A percentile compares a stretch with the other conserved stretches of the same genome.
These are phyloP conservation scores for Fusarium avenaceum DNA, from an alignment of 2,329 filamentous ascomycete species.

Conservation along the genomic window DNA sequence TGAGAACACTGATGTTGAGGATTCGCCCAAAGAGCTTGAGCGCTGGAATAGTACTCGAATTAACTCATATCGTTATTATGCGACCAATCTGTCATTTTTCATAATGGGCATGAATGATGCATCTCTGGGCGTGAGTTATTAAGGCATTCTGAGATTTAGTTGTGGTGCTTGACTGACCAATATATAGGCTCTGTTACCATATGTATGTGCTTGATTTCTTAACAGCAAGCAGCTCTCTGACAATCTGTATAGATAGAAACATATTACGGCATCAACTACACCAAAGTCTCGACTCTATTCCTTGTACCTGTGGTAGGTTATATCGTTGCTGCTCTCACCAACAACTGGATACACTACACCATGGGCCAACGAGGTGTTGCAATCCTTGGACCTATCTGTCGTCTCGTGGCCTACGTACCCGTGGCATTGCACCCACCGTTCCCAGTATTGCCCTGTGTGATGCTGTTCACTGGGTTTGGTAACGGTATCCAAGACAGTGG, in stretches of 20 bases:
- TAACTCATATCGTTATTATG: slow-evolving; percentile 70
- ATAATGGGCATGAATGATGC: slow-evolving; percentile 79
- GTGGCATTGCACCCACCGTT: slow-evolving; percentile 78
- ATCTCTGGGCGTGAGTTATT: slow-evolving; percentile 68
- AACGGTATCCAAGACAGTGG: slow-evolving; percentile 75
- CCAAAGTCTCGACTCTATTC: slow-evolving; percentile 75
- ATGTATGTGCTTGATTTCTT: slow-evolving; percentile 52
- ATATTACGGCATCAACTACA: slow-evolving; percentile 73
- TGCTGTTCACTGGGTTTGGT: slow-evolving; percentile 77
- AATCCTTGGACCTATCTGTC: slow-evolving; percentile 71
- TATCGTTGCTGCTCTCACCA: slow-evolving; percentile 71
- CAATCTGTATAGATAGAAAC: slow-evolving; percentile 45
- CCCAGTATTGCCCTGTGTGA: slow-evolving; percentile 73
- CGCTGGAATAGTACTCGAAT: slow-evolving; percentile 73
- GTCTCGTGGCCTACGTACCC: slow-evolving; percentile 74
- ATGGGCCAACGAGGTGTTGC: slow-evolving; percentile 80
- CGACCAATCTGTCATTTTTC: slow-evolving; percentile 72
- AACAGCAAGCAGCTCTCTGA: not conserved
- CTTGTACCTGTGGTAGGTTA: slow-evolving; percentile 76
- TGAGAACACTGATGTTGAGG: slow-evolving; percentile 9
- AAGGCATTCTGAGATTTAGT: not conserved
- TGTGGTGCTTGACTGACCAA: slow-evolving; percentile 22
- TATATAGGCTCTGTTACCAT: slow-evolving; percentile 62
- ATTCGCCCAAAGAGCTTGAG: slow-evolving; percentile 53
- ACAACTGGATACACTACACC: slow-evolving; percentile 73